Evolutionary conservation across 140 eudicot genomes (phyloP).

Genomic region (Erigeron philadelphicus): DNA sequence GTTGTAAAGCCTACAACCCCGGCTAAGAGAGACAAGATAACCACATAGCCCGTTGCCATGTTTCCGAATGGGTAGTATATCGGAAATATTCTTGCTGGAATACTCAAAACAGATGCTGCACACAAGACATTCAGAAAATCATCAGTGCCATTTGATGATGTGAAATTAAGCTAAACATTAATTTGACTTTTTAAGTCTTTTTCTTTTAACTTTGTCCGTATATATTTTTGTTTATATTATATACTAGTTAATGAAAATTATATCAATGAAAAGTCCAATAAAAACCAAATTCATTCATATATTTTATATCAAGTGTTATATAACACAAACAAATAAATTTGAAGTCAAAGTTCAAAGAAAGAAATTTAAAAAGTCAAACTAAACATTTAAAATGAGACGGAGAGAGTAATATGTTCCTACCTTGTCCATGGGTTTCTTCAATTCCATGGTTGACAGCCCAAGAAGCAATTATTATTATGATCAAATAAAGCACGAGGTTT

Average conservation of each 20-base stretch:
- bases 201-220: too few relatives aligned
- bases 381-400: too few relatives aligned
- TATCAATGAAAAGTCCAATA: too few relatives aligned
- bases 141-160: too few relatives aligned
- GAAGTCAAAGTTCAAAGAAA: too few relatives aligned
- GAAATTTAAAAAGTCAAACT: too few relatives aligned
- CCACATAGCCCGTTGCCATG: conserved; percentile 71
- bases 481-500: conserved; percentile 55
- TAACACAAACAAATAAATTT: too few relatives aligned
- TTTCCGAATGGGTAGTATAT: conserved; percentile 80
- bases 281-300: too few relatives aligned
- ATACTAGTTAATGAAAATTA: background rate
- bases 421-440: conserved; percentile 49
- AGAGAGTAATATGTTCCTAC: conserved; percentile 23
- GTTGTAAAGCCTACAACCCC: conserved; percentile 72
- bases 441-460: conserved; percentile 88
- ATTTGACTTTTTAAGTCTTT: too few relatives aligned
- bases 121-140: background rate
- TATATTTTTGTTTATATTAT: too few relatives aligned
- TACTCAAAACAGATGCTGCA: conserved; percentile 56
- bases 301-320: too few relatives aligned
- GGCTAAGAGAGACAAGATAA: conserved; percentile 58
- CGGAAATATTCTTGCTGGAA: conserved; percentile 71
- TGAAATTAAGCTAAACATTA: too few relatives aligned
- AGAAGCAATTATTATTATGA: conserved; percentile 45